phyloP scores from a whole-genome alignment of 306 rosid genomes.

The Malus sieversii region DNA sequence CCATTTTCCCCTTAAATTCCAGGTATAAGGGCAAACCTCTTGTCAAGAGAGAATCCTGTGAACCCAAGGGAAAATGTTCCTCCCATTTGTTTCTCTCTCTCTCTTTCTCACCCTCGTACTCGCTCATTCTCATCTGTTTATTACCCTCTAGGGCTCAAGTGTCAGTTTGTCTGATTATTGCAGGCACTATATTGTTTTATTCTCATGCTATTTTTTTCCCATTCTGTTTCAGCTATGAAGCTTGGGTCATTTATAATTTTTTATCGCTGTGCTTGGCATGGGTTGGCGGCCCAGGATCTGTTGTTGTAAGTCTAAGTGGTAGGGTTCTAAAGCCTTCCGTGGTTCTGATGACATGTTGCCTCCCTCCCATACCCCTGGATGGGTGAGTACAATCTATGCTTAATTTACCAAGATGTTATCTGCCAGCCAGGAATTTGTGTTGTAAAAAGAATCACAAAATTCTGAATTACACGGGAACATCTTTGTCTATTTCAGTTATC shows the following conservation, averaged over 20 bases:
- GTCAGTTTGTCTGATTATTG: neutral
- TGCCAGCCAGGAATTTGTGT: too few relatives aligned
- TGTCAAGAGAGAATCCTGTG: neutral
- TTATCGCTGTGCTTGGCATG: constrained; percentile 87
- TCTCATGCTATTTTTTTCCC: neutral
- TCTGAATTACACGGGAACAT: neutral
- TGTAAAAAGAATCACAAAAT: neutral
- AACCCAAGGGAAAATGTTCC: neutral
- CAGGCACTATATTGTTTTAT: neutral
- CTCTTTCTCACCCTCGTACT: too few relatives aligned
- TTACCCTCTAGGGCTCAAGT: neutral
- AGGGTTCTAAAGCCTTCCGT: constrained; percentile 83
- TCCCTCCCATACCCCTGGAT: constrained; percentile 83
- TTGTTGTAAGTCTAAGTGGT: constrained; percentile 82
- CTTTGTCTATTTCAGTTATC: neutral
- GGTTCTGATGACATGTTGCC: constrained; percentile 81
- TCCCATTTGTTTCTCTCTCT: neutral
- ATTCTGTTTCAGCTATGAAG: constrained; percentile 75
- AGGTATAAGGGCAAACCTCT: neutral
- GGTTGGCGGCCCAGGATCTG: constrained; percentile 99
- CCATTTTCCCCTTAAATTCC: neutral
- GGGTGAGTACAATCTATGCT: constrained; percentile 50
- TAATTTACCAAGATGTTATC: neutral
- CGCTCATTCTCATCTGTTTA: neutral
- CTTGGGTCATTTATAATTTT: constrained; percentile 95